Conservation (phyloP, 1,139 yeast genomes). For the Spencermartinsiella ligniputridi region DNA sequence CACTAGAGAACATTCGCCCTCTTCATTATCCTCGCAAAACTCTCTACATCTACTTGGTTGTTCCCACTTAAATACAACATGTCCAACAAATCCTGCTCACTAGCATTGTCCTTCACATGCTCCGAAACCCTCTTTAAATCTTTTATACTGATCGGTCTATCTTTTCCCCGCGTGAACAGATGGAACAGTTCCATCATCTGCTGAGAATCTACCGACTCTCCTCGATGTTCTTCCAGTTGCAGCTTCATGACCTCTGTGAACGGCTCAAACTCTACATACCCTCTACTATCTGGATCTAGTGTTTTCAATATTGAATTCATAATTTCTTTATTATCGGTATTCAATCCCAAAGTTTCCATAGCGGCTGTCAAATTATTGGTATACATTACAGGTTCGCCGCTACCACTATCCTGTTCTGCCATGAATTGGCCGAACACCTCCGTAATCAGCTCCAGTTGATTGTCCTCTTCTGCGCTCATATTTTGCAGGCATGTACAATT, state of each 20-base stretch:
- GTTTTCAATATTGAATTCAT: conserved; percentile 6
- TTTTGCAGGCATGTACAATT: too few relatives aligned
- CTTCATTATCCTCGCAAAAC: conserved; percentile 22
- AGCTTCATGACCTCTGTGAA: conserved; percentile 21
- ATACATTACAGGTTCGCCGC: conserved; percentile 23
- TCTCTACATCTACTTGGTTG: conserved; percentile 16
- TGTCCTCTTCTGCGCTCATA: too few relatives aligned
- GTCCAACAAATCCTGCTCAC: conserved; percentile 28
- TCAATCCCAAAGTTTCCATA: conserved; percentile 24
- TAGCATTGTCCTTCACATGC: conserved; percentile 29
- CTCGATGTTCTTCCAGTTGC: conserved; percentile 4
- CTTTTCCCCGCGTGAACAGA: conserved; percentile 24
- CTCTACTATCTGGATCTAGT: conserved; percentile 25
- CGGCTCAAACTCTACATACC: conserved; percentile 28
- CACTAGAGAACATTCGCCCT: conserved; percentile 16
- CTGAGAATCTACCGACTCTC: conserved; percentile 11
- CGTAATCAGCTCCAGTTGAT: conserved; percentile 19
- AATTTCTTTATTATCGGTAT: conserved; percentile 8
- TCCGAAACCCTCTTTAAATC: conserved; percentile 26
- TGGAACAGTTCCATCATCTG: conserved; percentile 22
- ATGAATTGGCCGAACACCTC: conserved; percentile 30
- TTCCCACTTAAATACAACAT: conserved; percentile 31
- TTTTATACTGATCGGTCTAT: conserved; percentile 21
- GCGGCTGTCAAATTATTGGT: conserved; percentile 21
- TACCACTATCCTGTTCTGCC: conserved; percentile 21